Evolutionary conservation across 177 flowering plant genomes (phyloP).

Genomic region (Vitis hybrid): DNA sequence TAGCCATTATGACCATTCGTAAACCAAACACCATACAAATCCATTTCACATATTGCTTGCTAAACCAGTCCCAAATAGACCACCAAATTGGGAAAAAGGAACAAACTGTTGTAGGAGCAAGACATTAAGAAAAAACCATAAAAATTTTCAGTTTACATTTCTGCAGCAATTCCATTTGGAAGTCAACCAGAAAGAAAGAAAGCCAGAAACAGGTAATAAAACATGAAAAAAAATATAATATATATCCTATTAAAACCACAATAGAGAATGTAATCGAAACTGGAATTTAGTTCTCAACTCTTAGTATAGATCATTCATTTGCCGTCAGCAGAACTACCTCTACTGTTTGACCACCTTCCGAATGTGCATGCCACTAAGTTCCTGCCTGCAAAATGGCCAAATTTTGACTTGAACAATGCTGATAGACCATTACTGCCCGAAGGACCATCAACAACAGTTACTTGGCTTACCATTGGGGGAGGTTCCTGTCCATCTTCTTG

Average conservation of each 20-base stretch:
- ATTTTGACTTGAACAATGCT: conserved; percentile 23
- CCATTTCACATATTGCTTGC: too few species aligned
- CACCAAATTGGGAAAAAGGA: background rate
- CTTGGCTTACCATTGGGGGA: conserved; percentile 10
- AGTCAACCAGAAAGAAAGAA: background rate
- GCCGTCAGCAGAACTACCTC: conserved; percentile 15
- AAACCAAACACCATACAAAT: background rate
- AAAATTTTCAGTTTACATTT: background rate
- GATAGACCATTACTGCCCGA: conserved; percentile 24
- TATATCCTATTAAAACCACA: background rate
- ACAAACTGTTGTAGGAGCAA: background rate
- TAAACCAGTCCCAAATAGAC: too few species aligned
- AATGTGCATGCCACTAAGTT: conserved; percentile 42
- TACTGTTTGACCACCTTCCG: conserved; percentile 38
- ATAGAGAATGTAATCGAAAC: background rate
- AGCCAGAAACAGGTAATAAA: background rate
- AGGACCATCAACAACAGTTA: conserved; percentile 16
- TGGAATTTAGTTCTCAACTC: background rate
- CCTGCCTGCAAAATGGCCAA: conserved; percentile 41
- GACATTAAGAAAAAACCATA: background rate
- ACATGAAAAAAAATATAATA: background rate
- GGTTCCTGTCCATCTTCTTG: conserved; percentile 37
- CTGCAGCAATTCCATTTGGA: background rate
- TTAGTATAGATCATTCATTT: conserved; percentile 9
- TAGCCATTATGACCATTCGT: background rate